phyloP scores from a whole-genome alignment of 2,329 filamentous ascomycete genomes.

The Piedraia hortae region DNA sequence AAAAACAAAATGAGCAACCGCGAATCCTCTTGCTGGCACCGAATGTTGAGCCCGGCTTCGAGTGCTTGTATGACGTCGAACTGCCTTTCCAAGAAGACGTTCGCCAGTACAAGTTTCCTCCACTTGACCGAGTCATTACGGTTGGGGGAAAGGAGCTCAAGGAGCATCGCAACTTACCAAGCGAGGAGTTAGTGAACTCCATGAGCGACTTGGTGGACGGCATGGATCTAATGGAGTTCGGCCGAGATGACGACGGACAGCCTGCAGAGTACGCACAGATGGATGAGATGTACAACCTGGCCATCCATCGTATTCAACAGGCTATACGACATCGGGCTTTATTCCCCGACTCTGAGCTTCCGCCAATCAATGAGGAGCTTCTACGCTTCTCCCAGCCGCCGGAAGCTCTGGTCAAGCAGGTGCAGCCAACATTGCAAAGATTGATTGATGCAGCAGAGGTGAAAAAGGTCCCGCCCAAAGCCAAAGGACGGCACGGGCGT shows the following conservation, averaged over 20 bases:
- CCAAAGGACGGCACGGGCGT: constrained; percentile 30
- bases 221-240: constrained; percentile 59
- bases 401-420: constrained; percentile 31
- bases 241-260: constrained; percentile 43
- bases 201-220: constrained; percentile 84
- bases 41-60: constrained; percentile 47
- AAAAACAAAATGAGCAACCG: constrained; percentile 60
- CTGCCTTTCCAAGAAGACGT: constrained; percentile 85
- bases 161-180: constrained; percentile 63
- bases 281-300: constrained; percentile 59
- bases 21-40: constrained; percentile 54
- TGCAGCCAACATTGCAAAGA: constrained; percentile 29
- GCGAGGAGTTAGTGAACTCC: constrained; percentile 40
- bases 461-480: constrained; percentile 32
- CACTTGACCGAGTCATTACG: constrained; percentile 64
- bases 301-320: constrained; percentile 70
- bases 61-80: constrained; percentile 71
- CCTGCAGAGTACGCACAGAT: constrained; percentile 42
- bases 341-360: constrained; percentile 36
- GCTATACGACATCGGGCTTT: constrained; percentile 62
- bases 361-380: constrained; percentile 34
- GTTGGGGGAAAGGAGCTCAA: constrained; percentile 56
- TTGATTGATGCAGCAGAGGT: constrained; percentile 47
- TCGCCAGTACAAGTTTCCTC: constrained; percentile 70
- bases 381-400: constrained; percentile 49